phyloP scores from a whole-genome alignment of 2,329 filamentous ascomycete genomes.

The Diaporthe humulicola region DNA sequence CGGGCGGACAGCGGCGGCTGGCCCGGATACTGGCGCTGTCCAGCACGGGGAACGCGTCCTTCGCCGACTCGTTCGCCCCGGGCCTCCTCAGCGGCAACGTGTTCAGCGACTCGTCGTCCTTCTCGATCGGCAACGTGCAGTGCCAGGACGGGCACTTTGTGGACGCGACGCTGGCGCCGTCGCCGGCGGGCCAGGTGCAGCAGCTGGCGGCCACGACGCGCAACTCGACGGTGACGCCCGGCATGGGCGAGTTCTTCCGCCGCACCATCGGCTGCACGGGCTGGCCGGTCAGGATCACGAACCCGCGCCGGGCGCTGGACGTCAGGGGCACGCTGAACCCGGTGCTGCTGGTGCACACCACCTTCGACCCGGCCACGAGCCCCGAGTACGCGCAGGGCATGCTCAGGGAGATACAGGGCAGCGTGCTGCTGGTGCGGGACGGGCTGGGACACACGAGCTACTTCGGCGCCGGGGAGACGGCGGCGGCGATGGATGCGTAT shows the following conservation, averaged over 20 bases:
- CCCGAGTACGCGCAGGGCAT: constrained; percentile 54
- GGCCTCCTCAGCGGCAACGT: constrained; percentile 39
- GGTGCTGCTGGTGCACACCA: constrained; percentile 55
- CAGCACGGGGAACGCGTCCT: constrained; percentile 49
- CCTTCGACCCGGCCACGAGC: constrained; percentile 56
- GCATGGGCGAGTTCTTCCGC: constrained; percentile 51
- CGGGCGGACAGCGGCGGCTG: constrained; percentile 42
- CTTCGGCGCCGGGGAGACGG: constrained; percentile 48
- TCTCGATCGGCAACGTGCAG: constrained; percentile 50
- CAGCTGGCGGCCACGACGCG: constrained; percentile 30
- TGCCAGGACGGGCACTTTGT: constrained; percentile 55
- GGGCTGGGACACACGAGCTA: constrained; percentile 57
- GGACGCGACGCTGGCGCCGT: constrained; percentile 43
- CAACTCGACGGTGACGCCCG: constrained; percentile 50
- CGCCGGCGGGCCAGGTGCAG: constrained; percentile 41
- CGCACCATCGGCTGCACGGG: constrained; percentile 54
- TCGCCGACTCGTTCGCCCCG: constrained; percentile 12
- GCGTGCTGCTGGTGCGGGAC: constrained; percentile 54
- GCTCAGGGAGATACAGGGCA: constrained; percentile 49
- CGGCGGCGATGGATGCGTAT: constrained; percentile 49
- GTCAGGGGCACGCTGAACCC: constrained; percentile 44
- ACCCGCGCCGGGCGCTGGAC: constrained; percentile 48
- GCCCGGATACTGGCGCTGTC: constrained; percentile 46
- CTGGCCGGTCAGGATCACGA: constrained; percentile 53
- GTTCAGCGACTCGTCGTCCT: constrained; percentile 43